Base-by-base conservation (phyloP, 2,329 filamentous ascomycete species). In the Phialemoniopsis sp. region DNA sequence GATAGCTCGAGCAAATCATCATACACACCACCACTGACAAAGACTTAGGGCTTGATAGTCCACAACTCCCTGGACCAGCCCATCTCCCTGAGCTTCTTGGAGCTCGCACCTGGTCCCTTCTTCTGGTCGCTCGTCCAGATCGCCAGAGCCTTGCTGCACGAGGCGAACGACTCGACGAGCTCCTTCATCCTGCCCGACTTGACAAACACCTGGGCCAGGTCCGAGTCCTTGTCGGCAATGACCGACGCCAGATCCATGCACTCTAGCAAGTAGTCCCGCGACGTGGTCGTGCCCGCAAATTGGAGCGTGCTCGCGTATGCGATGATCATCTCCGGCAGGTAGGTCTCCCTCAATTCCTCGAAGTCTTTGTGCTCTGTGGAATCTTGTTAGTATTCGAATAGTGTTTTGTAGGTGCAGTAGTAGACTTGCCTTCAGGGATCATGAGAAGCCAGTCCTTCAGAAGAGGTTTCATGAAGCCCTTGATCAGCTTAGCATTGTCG, bases 301-400 rank as follows among this genome's bases (percentile, higher is more conserved):
- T 94, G 86, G 36, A 97, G 68, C 2, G 86, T 82, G 52, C 78
- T 83, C 56, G 93, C 80, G 58, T 93, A 96, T 3, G 86, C 87
- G 36, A 98, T 73, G 32, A 95, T 71, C 14, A 87, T 77, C 58
- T 96, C 89, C 3, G 93, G 90, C 4, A 98, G 72, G 60, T 95
- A 97, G 1, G 79, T 77, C 39, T 80, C 76, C 48, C 89, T 81
- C 37, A 97, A 78, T 17, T 72, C 64, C 35, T 64, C 63, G 35
- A 89, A 74, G 39, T 87, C 79, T 13, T 68, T 58, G 43, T 78
- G 74, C 53, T 84, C 85, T 56, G 37, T 33, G 29, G 14, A 9
- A 29, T 4, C 15, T 19, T 6, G 21, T 16, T 14, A 6, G 34
- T 34, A 21, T 33, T 37, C 49, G 46, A 44, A 45, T 31, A 36